Evolutionary conservation across 208 protist species (phyloP).

Genomic region (Novymonas esmeraldas): DNA sequence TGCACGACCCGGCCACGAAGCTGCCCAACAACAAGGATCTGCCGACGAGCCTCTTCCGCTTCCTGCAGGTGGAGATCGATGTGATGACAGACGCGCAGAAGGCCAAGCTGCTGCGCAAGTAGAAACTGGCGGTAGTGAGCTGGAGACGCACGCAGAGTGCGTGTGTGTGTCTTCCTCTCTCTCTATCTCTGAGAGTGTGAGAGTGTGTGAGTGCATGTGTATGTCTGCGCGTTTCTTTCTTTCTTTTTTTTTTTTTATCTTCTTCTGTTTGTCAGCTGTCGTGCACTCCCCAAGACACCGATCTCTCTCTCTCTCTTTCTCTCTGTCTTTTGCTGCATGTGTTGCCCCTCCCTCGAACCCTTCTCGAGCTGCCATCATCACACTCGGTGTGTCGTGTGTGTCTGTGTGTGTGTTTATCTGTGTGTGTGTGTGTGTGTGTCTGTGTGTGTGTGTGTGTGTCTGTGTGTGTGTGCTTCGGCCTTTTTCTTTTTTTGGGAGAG

Average conservation of each 20-base stretch:
- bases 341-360: too few relatives aligned
- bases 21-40: slow-evolving; percentile 72
- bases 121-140: too few relatives aligned
- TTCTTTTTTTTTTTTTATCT: neutral
- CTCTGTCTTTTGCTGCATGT: too few relatives aligned
- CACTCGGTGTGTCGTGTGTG: neutral
- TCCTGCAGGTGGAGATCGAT: slow-evolving; percentile 66
- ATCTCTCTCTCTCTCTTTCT: too few relatives aligned
- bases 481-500: neutral
- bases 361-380: neutral
- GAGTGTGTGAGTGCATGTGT: neutral
- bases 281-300: too few relatives aligned
- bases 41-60: slow-evolving; percentile 71
- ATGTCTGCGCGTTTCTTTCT: neutral
- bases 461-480: neutral
- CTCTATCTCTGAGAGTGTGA: too few relatives aligned
- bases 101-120: slow-evolving; percentile 46
- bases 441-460: neutral
- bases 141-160: too few relatives aligned
- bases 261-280: neutral
- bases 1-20: slow-evolving; percentile 80
- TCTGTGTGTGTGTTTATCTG: neutral
- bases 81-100: slow-evolving; percentile 68
- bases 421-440: neutral
- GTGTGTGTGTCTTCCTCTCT: too few relatives aligned